Conservation (phyloP, 441 rosid species). For the Populus hybrid region DNA sequence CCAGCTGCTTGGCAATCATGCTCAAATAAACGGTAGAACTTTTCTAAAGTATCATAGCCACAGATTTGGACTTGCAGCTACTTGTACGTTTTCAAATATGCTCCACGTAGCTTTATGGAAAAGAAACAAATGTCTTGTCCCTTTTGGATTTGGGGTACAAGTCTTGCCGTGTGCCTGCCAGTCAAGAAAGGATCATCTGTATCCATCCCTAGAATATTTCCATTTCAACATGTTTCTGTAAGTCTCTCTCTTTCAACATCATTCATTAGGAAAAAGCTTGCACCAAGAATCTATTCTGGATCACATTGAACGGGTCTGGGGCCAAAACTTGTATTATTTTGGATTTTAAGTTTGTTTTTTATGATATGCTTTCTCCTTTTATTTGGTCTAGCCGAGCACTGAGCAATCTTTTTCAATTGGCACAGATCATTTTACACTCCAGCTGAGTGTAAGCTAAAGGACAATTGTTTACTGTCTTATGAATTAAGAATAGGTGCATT, state of each 20-base stretch:
- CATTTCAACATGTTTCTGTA: background rate
- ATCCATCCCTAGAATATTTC: conserved; percentile 1
- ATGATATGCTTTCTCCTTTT: conserved; percentile 3
- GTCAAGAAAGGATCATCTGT: background rate
- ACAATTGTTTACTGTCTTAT: background rate
- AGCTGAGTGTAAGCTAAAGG: background rate
- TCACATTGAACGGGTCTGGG: background rate
- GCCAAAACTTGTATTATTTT: background rate
- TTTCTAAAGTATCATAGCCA: background rate
- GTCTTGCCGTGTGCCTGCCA: conserved; percentile 5
- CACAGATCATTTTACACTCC: background rate
- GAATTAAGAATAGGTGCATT: background rate
- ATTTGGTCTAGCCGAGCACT: background rate
- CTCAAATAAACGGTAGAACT: background rate
- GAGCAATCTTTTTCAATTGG: background rate
- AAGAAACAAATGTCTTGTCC: background rate
- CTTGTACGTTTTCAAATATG: background rate
- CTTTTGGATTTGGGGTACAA: conserved; percentile 4
- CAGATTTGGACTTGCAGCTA: background rate
- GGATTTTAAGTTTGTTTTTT: conserved; percentile 2
- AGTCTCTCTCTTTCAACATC: conserved; percentile 6
- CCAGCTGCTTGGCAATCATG: background rate
- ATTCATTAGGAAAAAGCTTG: conserved; percentile 12
- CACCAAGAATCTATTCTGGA: background rate
- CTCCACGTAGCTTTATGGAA: background rate